Base-by-base conservation (phyloP, 257 asterid genomes). In the Scutellaria baicalensis region DNA sequence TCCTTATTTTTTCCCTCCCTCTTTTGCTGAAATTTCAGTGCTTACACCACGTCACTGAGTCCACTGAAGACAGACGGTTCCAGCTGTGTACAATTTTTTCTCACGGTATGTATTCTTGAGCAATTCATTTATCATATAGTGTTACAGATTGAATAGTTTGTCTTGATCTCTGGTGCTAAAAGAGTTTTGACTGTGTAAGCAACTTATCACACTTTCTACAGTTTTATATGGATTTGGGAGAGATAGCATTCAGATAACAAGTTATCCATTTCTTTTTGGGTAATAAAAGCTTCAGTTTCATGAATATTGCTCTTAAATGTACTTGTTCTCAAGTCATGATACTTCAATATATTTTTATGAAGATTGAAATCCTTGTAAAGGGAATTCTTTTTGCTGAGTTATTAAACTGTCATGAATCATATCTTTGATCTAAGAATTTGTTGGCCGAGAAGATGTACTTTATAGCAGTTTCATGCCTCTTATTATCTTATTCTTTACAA, bases 11-110 rank as follows among this genome's bases (percentile, higher is more conserved):
- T 67, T 65, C 47, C 65, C 58, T 21, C 57, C 59, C 74, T 69
- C 57, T 72, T 61, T 56, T 72, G 64, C 76, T 76, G 36, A 40
- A 33, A 65, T 78, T 23, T 68, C 86, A 84, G 89, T 84, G 81
- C 86, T 82, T 77, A 79, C 86, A 49, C 89, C 89, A 51, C 76
- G 72, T 68, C 81, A 74, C 70, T 81, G 80, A 79, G 79, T 45
- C 65, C 21, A 39, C 62, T 74, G 66, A 54, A 72, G 88, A 70
- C 81, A 73, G 77, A 73, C 72, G 88, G 82, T 78, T 80, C 83
- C 82, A 60, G 80, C 82, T 23, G 64, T 67, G 58, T 48, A 56
- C 61, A 59, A 57, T 43, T 40, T 76, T 68, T 66, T 67, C 70
- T 75, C 71, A 67, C 9, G 84, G 88, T 81, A 51, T 60, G 9